A percentile compares a stretch with the other conserved stretches of the same genome.
Evolutionary conservation across 1,139 yeast species (phyloP).

Genomic region (Pichia terricola): DNA sequence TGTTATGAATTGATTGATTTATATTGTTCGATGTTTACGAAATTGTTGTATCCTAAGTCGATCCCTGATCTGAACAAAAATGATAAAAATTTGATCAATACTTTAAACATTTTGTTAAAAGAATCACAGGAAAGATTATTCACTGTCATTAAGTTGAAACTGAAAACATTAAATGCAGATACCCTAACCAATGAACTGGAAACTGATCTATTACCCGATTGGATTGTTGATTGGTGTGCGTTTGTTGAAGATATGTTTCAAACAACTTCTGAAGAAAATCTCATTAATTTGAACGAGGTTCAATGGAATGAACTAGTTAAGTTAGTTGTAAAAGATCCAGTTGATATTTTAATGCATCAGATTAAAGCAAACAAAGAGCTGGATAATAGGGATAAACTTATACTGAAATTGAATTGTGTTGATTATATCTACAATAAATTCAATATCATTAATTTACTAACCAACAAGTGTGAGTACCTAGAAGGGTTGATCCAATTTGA

Average conservation of each 20-base stretch:
- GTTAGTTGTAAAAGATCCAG: conserved; percentile 40
- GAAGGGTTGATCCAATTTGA: conserved; percentile 28
- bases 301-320: conserved; percentile 29
- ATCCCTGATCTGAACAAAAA: too few species aligned
- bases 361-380: conserved; percentile 22
- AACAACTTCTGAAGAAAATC: conserved; percentile 9
- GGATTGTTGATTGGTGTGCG: conserved; percentile 43
- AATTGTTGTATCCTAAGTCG: conserved; percentile 25
- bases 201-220: conserved; percentile 62
- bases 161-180: conserved; percentile 31
- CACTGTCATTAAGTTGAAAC: conserved; percentile 31
- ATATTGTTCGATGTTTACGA: conserved; percentile 61
- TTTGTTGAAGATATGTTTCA: conserved; percentile 42
- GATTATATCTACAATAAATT: conserved; percentile 51
- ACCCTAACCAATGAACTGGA: conserved; percentile 22
- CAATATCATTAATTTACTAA: conserved; percentile 35
- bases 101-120: conserved; percentile 20
- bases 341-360: conserved; percentile 30
- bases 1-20: conserved; percentile 56
- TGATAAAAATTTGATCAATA: conserved; percentile 12
- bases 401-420: conserved; percentile 47
- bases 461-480: conserved; percentile 26
- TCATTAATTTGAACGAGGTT: conserved; percentile 31
- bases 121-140: conserved; percentile 35
- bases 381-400: conserved; percentile 22